These are phyloP conservation scores for Eucalyptus curtisii DNA, from an alignment of 345 rosid species.

Conservation along the genomic window DNA sequence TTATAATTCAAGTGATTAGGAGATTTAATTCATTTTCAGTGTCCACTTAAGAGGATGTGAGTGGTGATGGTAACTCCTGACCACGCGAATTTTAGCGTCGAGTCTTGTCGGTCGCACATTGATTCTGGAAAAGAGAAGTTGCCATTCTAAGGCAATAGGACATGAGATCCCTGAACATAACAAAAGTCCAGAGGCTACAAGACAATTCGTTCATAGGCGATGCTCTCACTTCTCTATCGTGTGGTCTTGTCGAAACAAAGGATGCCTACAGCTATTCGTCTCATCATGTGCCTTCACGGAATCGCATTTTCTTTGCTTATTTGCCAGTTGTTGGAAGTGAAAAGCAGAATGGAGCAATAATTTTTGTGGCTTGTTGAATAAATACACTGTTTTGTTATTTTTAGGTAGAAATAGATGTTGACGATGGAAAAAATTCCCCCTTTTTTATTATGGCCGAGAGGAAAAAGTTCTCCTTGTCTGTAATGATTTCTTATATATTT, in stretches of 20 bases:
- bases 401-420: background rate
- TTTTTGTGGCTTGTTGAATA: background rate
- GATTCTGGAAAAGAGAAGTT: background rate
- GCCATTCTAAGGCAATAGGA: background rate
- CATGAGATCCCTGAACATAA: background rate
- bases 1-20: background rate
- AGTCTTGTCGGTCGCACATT: background rate
- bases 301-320: background rate
- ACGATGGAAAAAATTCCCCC: background rate
- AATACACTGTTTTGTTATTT: background rate
- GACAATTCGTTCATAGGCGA: background rate
- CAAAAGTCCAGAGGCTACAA: background rate
- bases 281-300: background rate
- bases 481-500: background rate
- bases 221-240: background rate
- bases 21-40: background rate
- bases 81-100: background rate
- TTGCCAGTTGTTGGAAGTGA: background rate
- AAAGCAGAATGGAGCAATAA: background rate
- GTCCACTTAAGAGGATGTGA: background rate
- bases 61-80: background rate
- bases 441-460: background rate
- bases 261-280: background rate
- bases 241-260: background rate
- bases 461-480: background rate